Evolutionary conservation across 768 basidiomycete genomes (phyloP).

Genomic region (Pleurotus eryngii): DNA sequence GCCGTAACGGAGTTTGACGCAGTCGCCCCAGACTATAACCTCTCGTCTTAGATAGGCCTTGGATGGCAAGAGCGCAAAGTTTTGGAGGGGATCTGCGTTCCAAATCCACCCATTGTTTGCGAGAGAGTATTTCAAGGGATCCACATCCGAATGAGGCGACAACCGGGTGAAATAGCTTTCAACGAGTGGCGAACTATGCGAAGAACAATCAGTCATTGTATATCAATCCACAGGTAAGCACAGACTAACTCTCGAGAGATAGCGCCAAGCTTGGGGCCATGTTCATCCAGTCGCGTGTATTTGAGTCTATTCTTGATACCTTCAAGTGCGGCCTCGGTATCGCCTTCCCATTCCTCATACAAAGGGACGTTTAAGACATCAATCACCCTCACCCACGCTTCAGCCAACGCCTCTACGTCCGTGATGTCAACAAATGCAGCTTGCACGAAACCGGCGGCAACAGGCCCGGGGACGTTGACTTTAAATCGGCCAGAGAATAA

Average conservation of each 20-base stretch:
- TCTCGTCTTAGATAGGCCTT: slow-evolving; percentile 95
- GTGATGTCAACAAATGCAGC: slow-evolving; percentile 55
- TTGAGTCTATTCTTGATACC: slow-evolving; percentile 72
- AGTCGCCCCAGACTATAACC: slow-evolving; percentile 97
- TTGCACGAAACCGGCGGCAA: slow-evolving; percentile 74
- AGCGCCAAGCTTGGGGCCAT: slow-evolving; percentile 82
- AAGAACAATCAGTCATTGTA: slow-evolving; percentile 5
- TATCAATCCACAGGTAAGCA: neutral
- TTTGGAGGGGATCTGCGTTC: slow-evolving; percentile 89
- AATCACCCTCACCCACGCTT: slow-evolving; percentile 73
- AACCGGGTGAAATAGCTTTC: slow-evolving; percentile 93
- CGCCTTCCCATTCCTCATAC: slow-evolving; percentile 85
- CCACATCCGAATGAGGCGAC: slow-evolving; percentile 32
- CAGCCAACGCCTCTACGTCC: slow-evolving; percentile 52
- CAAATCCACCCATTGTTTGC: slow-evolving; percentile 99
- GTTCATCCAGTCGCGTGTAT: slow-evolving; percentile 76
- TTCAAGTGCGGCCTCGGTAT: slow-evolving; percentile 69
- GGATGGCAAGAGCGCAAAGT: slow-evolving; percentile 90
- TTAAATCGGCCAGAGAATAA: slow-evolving; percentile 65
- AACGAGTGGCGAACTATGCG: slow-evolving; percentile 71
- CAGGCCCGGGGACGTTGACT: slow-evolving; percentile 54
- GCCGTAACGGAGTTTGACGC: slow-evolving; percentile 97
- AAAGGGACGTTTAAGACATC: slow-evolving; percentile 87
- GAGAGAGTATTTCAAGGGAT: slow-evolving; percentile 66
- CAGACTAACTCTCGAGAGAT: slow-evolving; percentile 70